These are phyloP conservation scores for Elaeis guineensis DNA, from an alignment of 176 grass and related monocot species.

Conservation along the genomic window DNA sequence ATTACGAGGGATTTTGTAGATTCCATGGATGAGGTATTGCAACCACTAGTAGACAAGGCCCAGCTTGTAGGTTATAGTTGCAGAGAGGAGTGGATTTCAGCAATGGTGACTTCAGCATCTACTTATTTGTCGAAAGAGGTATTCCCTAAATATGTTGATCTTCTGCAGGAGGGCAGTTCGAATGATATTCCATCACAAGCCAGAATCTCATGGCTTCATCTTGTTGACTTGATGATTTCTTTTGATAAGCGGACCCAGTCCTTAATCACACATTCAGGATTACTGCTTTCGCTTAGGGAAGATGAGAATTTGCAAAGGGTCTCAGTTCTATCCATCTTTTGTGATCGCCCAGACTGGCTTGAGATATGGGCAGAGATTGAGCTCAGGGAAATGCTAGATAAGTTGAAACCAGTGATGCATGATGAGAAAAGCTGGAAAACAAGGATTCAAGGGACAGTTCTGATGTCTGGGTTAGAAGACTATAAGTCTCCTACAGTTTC, in stretches of 20 bases:
- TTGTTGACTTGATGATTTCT: constrained; percentile 89
- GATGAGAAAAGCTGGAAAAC: constrained; percentile 67
- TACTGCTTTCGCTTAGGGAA: constrained; percentile 62
- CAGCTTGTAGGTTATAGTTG: constrained; percentile 90
- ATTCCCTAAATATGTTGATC: constrained; percentile 68
- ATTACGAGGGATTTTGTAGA: constrained; percentile 76
- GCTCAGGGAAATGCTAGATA: constrained; percentile 48
- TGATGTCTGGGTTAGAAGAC: constrained; percentile 60
- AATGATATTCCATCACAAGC: constrained; percentile 24
- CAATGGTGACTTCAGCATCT: constrained; percentile 56
- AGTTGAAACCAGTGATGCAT: constrained; percentile 48
- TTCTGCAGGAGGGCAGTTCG: constrained; percentile 42
- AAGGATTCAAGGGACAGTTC: constrained; percentile 30
- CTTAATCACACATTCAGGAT: constrained; percentile 49
- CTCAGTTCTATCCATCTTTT: constrained; percentile 69
- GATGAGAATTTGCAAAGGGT: constrained; percentile 70
- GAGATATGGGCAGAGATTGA: constrained; percentile 89
- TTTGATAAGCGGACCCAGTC: constrained; percentile 80
- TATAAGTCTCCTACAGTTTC: constrained; percentile 59
- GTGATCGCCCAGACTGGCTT: constrained; percentile 83
- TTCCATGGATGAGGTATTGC: constrained; percentile 86
- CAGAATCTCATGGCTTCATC: constrained; percentile 65
- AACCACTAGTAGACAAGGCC: constrained; percentile 82
- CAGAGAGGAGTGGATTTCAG: constrained; percentile 89
- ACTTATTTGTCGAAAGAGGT: constrained; percentile 78